Percentiles rank a stretch among this genome's conserved stretches.
These are phyloP conservation scores for Vitellaria paradoxa DNA, from an alignment of 179 eudicot species.

Conservation along the genomic window DNA sequence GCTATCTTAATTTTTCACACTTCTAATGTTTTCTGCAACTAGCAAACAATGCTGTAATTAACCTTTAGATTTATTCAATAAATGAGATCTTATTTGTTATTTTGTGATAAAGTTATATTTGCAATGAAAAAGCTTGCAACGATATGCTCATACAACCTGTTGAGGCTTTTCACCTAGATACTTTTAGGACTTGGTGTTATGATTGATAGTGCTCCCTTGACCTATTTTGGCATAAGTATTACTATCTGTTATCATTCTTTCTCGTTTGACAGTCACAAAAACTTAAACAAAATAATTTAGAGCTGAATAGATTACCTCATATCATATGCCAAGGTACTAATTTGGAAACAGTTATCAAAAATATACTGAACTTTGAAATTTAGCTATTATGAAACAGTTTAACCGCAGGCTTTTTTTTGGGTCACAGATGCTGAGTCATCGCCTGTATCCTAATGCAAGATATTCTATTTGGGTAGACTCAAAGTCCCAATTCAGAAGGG, in stretches of 20 bases:
- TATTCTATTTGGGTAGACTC: slow-evolving; percentile 99
- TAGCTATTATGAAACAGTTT: slow-evolving; percentile 1
- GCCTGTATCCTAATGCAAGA: slow-evolving; percentile 75
- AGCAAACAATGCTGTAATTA: neutral
- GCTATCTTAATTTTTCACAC: neutral
- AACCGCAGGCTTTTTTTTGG: slow-evolving; percentile 5
- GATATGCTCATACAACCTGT: neutral
- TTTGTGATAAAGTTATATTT: neutral
- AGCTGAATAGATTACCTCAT: neutral
- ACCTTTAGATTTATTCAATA: neutral
- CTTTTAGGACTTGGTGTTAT: neutral
- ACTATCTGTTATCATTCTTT: neutral
- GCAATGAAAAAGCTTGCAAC: slow-evolving; percentile 1
- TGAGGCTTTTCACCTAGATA: neutral
- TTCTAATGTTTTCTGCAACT: neutral
- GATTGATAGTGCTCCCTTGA: neutral
- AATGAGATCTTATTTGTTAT: neutral
- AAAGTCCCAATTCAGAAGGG: slow-evolving; percentile 94
- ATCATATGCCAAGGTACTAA: neutral
- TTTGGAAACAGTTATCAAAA: neutral
- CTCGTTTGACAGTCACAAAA: neutral
- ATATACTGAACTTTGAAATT: neutral
- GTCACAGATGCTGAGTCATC: slow-evolving; percentile 90
- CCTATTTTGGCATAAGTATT: neutral
- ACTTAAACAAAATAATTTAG: neutral